Percentiles rank a stretch among this genome's conserved stretches.
phyloP scores from a whole-genome alignment of 352 stramenopile genomes.

The Globisporangium spiculum region DNA sequence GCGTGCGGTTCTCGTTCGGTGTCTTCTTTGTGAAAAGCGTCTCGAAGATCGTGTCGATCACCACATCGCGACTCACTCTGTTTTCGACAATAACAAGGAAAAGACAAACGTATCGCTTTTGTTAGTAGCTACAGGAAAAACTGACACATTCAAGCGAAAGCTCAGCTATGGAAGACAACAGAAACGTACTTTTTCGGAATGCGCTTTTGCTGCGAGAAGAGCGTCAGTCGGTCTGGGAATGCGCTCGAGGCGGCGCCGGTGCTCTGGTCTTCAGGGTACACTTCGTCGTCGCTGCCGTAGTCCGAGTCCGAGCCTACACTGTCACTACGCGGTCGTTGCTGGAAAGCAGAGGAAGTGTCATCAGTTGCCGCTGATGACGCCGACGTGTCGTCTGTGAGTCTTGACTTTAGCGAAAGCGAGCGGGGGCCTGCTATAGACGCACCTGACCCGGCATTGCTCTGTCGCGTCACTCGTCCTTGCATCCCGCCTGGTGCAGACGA shows the following conservation, averaged over 20 bases:
- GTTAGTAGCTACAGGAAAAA: not conserved
- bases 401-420: conserved; percentile 33
- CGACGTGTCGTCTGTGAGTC: conserved; percentile 21
- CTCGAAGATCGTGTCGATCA: conserved; percentile 82
- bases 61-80: conserved; percentile 71
- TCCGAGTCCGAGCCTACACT: conserved; percentile 43
- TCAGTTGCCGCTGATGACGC: conserved; percentile 16
- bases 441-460: conserved; percentile 18
- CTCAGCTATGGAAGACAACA: not conserved
- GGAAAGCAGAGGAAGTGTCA: not conserved
- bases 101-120: not conserved
- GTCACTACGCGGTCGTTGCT: conserved; percentile 37
- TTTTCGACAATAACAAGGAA: not conserved
- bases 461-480: conserved; percentile 15
- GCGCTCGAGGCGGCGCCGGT: conserved; percentile 33
- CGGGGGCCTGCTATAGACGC: conserved; percentile 6
- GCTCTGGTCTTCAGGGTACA: conserved; percentile 50
- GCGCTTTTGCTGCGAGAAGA: conserved; percentile 81
- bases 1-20: conserved; percentile 16
- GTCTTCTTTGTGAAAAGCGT: conserved; percentile 58
- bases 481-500: conserved; percentile 2
- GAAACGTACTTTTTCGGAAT: conserved; percentile 48
- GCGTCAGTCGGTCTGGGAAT: conserved; percentile 66
- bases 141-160: not conserved
- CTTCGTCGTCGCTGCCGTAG: conserved; percentile 55